Evolutionary conservation across 805 yeast genomes (phyloP), one percentile per base, ranked within the genome.

Genomic region (Pichia cephalocereana): DNA sequence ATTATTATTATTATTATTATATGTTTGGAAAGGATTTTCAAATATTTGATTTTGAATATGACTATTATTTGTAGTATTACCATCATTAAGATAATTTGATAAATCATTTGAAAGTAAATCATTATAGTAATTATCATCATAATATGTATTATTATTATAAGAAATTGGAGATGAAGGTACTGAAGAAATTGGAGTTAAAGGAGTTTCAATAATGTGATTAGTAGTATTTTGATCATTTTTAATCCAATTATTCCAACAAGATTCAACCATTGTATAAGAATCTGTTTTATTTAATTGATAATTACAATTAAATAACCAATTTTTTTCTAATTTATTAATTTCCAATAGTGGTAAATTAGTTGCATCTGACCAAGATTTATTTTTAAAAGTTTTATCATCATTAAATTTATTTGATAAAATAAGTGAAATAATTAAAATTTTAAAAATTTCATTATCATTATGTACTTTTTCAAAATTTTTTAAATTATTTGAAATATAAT

Each of bases 291-390:
- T 66, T 38, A 66, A 52, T 44, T 58, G 58, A 65, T 68, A 66
- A 32, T 56, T 56, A 34, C 66, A 56, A 15, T 47, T 52, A 18
- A 42, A 38, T 14, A 66, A 51, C 70, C 70, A 91, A 41, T 69
- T 70, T 46, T 76, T 76, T 69, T 91, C 99, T 52, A 79, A 68
- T 17, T 62, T 58, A 59, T 90, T 88, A 53, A 91, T 73, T 36
- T 74, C 66, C 2, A 60, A 60, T 43, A 86, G 71, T 8, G 77
- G 66, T 53, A 91, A 74, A 18, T 95, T 95, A 6, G 96, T 86
- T n/a, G 97, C 98, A 52, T 88, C 89, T 40, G 88, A 78, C 99
- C 99, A 91, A 8, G 96, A 87, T 60, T 81, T 82, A 69, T 91
- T 91, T 52, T 96, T 88, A 63, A 91, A 91, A 30, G 97, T 91